Conservation (phyloP, 2,329 filamentous ascomycete genomes). For the Dactylellina haptotyla region DNA sequence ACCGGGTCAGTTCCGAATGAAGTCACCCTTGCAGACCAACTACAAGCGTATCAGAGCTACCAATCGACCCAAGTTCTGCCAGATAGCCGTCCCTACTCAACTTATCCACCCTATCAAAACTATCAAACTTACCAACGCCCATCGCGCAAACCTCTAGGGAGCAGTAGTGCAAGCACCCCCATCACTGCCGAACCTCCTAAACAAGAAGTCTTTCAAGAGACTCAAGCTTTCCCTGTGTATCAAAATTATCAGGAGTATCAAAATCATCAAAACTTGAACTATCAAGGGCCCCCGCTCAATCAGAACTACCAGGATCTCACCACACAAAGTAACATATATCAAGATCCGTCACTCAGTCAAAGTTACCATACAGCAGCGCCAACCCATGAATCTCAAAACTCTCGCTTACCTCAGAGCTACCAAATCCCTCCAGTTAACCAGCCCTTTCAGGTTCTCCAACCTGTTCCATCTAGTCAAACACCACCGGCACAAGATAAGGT, state of each 20-base stretch:
- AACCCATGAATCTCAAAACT: slow-evolving; percentile 6
- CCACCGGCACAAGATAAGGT: not conserved
- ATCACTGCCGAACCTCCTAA: slow-evolving; percentile 4
- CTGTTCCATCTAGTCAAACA: not conserved
- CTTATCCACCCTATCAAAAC: slow-evolving; percentile 1
- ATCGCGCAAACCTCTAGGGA: slow-evolving; percentile 29
- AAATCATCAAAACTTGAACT: slow-evolving; percentile 16
- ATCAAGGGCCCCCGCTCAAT: slow-evolving; percentile 20
- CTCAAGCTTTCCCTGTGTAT: not conserved
- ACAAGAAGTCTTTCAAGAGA: not conserved
- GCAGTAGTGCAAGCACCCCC: not conserved
- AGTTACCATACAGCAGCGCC: not conserved
- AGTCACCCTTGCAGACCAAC: slow-evolving; percentile 35
- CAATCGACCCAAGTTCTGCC: slow-evolving; percentile 1
- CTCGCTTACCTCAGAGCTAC: slow-evolving; percentile 7
- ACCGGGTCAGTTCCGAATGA: not conserved
- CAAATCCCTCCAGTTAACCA: slow-evolving; percentile 13
- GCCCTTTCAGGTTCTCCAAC: slow-evolving; percentile 11
- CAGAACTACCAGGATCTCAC: slow-evolving; percentile 21
- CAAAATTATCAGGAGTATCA: slow-evolving; percentile 11
- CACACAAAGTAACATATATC: slow-evolving; percentile 6
- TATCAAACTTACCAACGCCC: slow-evolving; percentile 33
- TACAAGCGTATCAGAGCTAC: slow-evolving; percentile 36
- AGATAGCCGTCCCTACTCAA: not conserved
- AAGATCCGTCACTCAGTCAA: not conserved